phyloP scores from a whole-genome alignment of 345 rosid species.

The Ailanthus altissimus region DNA sequence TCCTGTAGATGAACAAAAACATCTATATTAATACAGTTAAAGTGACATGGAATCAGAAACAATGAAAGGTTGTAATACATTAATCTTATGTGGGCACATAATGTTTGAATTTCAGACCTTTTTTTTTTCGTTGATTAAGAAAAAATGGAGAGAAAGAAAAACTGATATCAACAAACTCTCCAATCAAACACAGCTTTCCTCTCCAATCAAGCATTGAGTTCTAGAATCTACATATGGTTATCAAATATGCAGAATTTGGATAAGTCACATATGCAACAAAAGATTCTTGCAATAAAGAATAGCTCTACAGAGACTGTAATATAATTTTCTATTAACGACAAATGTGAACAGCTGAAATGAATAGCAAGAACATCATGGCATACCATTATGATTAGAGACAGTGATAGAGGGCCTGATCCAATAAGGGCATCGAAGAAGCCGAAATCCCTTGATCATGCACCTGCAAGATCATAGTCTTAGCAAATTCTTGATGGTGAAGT shows the following conservation, averaged over 20 bases:
- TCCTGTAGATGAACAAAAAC: constrained; percentile 44
- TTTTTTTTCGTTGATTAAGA: neutral
- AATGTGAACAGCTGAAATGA: constrained; percentile 2
- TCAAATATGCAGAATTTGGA: neutral
- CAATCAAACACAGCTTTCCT: neutral
- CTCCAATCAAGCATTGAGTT: neutral
- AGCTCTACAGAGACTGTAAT: neutral
- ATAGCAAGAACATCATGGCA: constrained; percentile 15
- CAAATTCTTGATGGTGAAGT: constrained; percentile 9
- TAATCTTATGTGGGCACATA: neutral
- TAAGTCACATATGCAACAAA: neutral
- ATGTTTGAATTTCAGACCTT: neutral
- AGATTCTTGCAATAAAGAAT: neutral
- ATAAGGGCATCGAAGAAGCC: constrained; percentile 84
- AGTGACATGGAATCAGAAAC: neutral
- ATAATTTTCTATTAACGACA: neutral
- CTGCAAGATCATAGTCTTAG: constrained; percentile 40
- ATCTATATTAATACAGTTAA: neutral
- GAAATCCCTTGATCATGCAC: constrained; percentile 94
- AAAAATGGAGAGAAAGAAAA: neutral
- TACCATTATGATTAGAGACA: constrained; percentile 78
- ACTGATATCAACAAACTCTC: neutral
- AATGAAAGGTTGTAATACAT: neutral
- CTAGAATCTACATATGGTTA: neutral
- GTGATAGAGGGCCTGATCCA: constrained; percentile 93